phyloP scores from a whole-genome alignment of 306 rosid genomes.

The Chamaecrista fasciculata region DNA sequence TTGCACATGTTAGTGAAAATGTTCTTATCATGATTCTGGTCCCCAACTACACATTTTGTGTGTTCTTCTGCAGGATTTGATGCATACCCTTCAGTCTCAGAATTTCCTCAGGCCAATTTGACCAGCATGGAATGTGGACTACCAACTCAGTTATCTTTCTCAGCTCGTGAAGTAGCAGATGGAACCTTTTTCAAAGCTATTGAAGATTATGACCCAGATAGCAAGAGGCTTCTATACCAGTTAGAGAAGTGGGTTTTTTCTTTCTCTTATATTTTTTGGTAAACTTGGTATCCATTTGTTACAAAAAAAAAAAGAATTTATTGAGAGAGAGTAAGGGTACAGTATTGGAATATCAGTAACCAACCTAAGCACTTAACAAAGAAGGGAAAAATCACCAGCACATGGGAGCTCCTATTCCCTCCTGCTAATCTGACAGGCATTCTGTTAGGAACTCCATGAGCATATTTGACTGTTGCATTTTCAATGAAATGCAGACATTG shows the following conservation, averaged over 20 bases:
- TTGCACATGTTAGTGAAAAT: slow-evolving; percentile 26
- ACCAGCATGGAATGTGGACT: slow-evolving; percentile 86
- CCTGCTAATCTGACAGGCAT: neutral
- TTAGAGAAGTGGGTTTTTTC: slow-evolving; percentile 62
- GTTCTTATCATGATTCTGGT: slow-evolving; percentile 31
- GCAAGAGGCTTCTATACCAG: slow-evolving; percentile 72
- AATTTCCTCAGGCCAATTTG: slow-evolving; percentile 53
- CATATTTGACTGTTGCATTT: slow-evolving; percentile 23
- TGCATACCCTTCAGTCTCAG: slow-evolving; percentile 74
- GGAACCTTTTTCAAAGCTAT: slow-evolving; percentile 94
- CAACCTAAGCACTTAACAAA: neutral
- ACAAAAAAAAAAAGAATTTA: neutral
- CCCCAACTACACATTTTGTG: slow-evolving; percentile 17
- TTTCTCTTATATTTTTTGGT: neutral
- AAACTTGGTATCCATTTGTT: neutral
- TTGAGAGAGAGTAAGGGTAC: neutral
- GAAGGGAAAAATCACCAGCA: neutral
- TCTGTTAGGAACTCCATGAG: neutral
- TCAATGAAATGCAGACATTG: slow-evolving; percentile 19
- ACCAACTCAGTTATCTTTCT: slow-evolving; percentile 90
- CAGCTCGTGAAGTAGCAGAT: slow-evolving; percentile 92
- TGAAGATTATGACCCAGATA: slow-evolving; percentile 92
- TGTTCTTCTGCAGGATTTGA: slow-evolving; percentile 55
- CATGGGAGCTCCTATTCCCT: neutral
- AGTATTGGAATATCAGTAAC: neutral